Evolutionary conservation across 352 stramenopile genomes (phyloP), one percentile per base, ranked within the genome.

Genomic region (Thalassiosira allenii): DNA sequence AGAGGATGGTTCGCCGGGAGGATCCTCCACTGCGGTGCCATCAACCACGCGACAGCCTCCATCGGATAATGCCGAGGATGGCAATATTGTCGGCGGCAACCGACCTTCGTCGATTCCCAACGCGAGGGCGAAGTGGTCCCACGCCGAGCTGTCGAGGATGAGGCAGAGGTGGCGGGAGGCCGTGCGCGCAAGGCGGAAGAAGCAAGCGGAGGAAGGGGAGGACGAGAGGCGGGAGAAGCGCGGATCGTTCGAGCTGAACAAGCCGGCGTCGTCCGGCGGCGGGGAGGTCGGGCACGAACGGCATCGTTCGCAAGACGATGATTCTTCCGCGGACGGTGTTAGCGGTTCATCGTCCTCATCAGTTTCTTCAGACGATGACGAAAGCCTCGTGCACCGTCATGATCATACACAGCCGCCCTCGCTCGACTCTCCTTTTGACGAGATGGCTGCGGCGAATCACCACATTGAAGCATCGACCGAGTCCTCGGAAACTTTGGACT

Each of bases 141-240:
- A 73, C 11, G 30, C 29, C 29, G 43, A 84, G 64, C 41, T 79
- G 40, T 74, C 69, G 5, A 76, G 52, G 62, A 84, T 84, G 68
- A 75, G 76, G 67, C 43, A 73, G 51, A 51, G 76, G 12, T 80
- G 68, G 76, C 79, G 69, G 76, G 71, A 80, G 29, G 69, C 69
- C 12, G 37, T 76, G n/a, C 56, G 44, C 23, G 29, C 58, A 2
- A 70, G 73, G 52, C 37, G 54, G 12, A 43, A 6, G 33, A 47
- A 67, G 44, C 41, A 66, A n/a, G 27, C 49, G 29, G 57, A 58
- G 14, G 49, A 25, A 5, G 32, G 27, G 3, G 27, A 4, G 37
- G 29, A 43, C 17, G 20, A 57, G 25, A 6, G 56, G 25, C 22
- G 37, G 3, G 12, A 33, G 8, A 34, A 58, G 64, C 29, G 43